Base-by-base conservation (phyloP, 2,329 filamentous ascomycete genomes). In the Colletotrichum destructivum region DNA sequence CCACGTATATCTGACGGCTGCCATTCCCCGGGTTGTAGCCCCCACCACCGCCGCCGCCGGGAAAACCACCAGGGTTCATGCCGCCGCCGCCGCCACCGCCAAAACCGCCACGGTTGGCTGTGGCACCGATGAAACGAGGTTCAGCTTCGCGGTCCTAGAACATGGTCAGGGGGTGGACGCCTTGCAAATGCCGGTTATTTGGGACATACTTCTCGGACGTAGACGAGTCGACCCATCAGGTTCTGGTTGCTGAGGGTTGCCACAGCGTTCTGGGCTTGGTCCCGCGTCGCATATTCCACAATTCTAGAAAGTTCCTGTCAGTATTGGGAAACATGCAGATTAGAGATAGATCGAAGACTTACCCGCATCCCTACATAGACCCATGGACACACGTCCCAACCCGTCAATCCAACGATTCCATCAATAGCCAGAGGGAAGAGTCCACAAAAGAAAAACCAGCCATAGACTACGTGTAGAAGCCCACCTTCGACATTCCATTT, bases 401-500 rank as follows among this genome's bases (percentile, higher is more conserved):
- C 95, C 96, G 96, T 98, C 95, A 98, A 97, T 93, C 95, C 94
- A 96, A 94, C 92, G 89, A 87, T 90, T 96, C 94, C 94, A 93
- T 91, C 91, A 94, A 93, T 81, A 80, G 81, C 84, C 86, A 83
- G 84, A 87, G 84, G 79, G 81, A 84, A 86, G 86, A 85, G 86
- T 88, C 80, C 78, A 92, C 91, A 93, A 86, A 93, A 89, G 68
- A 90, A 88, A 90, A 91, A 90, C 93, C 94, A 94, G 91, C 92
- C 93, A 92, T 85, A 90, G 92, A 91, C 93, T 93, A 95, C 89
- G 88, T 91, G 88, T 93, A 93, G 89, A 92, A 91, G 95, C 94
- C 94, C 95, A 98, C 96, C 96, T 99, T 99, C 94, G 96, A 98
- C 96, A 99, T 99, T 95, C 96, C 96, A 90, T 99, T 99, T 82